phyloP scores from a whole-genome alignment of 2,329 filamentous ascomycete species.

The Colletotrichum aenigma region DNA sequence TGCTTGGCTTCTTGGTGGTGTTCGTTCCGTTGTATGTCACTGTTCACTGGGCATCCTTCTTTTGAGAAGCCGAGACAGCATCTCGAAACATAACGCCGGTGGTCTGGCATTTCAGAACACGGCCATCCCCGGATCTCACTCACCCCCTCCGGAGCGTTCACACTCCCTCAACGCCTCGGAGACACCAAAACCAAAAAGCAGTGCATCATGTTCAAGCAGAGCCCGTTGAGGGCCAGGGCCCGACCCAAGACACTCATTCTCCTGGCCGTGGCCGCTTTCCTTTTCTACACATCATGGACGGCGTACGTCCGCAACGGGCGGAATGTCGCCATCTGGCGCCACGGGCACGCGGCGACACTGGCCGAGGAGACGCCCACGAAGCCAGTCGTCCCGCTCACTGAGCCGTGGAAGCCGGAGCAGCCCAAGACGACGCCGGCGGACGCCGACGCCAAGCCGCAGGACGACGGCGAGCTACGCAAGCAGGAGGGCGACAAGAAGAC shows the following conservation, averaged over 20 bases:
- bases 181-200: neutral
- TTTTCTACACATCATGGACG: slow-evolving; percentile 48
- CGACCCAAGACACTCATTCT: slow-evolving; percentile 47
- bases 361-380: neutral
- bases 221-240: slow-evolving; percentile 33
- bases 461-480: neutral
- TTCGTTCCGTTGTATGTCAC: neutral
- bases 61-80: neutral
- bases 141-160: neutral
- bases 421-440: neutral
- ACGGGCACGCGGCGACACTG: slow-evolving; percentile 21
- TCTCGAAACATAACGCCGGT: neutral
- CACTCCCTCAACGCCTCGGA: neutral
- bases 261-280: slow-evolving; percentile 40
- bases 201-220: slow-evolving; percentile 29
- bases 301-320: slow-evolving; percentile 23
- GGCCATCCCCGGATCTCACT: neutral
- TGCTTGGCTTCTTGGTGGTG: neutral
- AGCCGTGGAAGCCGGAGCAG: slow-evolving; percentile 14
- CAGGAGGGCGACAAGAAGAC: neutral
- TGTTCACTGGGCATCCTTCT: neutral
- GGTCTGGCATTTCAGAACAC: neutral
- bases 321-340: slow-evolving; percentile 38
- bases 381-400: neutral
- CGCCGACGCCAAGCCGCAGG: neutral